Conservation (phyloP, 1,139 yeast species). For the Debaryomyces fabryi region DNA sequence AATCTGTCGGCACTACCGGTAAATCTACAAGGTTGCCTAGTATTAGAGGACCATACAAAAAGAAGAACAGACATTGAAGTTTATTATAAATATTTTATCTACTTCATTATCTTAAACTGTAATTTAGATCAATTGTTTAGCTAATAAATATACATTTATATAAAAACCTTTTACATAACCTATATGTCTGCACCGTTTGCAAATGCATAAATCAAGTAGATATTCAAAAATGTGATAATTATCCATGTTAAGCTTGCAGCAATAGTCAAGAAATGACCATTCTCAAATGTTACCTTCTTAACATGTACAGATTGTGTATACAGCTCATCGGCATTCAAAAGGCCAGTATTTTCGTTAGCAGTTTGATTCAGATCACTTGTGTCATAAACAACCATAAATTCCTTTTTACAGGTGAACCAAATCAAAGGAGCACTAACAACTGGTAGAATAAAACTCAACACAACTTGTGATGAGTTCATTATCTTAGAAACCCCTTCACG, state of each 20-base stretch:
- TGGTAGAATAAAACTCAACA: conserved; percentile 68
- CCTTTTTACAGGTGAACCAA: conserved; percentile 64
- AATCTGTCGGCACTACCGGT: conserved; percentile 13
- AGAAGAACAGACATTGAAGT: conserved; percentile 28
- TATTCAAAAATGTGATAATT: conserved; percentile 69
- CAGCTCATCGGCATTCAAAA: conserved; percentile 13
- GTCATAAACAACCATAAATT: conserved; percentile 57
- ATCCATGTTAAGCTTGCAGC: conserved; percentile 69
- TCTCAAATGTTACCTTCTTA: conserved; percentile 54
- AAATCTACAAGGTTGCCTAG: conserved; percentile 41
- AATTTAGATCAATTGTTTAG: conserved; percentile 1
- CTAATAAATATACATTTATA: conserved; percentile 4
- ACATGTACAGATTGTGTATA: conserved; percentile 13
- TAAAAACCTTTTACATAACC: not conserved
- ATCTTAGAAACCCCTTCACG: conserved; percentile 70
- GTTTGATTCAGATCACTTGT: conserved; percentile 15
- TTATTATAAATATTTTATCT: not conserved
- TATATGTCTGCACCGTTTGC: conserved; percentile 67
- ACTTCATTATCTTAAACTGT: not conserved
- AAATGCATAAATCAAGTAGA: conserved; percentile 71
- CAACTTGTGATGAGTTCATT: conserved; percentile 75
- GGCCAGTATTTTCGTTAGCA: conserved; percentile 21
- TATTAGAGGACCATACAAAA: conserved; percentile 45
- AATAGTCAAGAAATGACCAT: conserved; percentile 56
- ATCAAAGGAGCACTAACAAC: conserved; percentile 76